These are phyloP conservation scores for Turritis glabra DNA, from an alignment of 345 rosid genomes.

Conservation along the genomic window DNA sequence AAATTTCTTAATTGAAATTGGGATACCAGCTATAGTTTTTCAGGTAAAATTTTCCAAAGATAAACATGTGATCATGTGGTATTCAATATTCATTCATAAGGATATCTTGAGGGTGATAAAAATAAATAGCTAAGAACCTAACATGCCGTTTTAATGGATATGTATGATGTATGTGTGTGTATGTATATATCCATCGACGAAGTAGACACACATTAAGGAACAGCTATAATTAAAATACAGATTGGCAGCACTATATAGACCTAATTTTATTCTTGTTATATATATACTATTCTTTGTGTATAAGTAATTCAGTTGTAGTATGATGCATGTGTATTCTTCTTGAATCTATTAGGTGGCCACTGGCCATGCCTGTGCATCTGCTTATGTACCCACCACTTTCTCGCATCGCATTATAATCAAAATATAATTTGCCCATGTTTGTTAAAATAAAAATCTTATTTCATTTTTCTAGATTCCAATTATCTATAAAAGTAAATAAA, in stretches of 20 bases:
- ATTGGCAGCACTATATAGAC: constrained; percentile 22
- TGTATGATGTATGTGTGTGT: not conserved
- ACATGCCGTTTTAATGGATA: not conserved
- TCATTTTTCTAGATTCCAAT: not conserved
- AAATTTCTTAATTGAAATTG: not conserved
- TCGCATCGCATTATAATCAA: constrained; percentile 15
- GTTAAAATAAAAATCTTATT: not conserved
- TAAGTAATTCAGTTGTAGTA: constrained; percentile 13
- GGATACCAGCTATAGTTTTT: constrained; percentile 8
- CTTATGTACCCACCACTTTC: constrained; percentile 35
- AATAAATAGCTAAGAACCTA: constrained; percentile 17
- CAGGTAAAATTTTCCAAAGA: constrained; percentile 1
- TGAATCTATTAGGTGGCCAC: constrained; percentile 26
- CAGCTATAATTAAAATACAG: constrained; percentile 11
- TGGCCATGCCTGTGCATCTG: constrained; percentile 30
- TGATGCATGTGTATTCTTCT: constrained; percentile 27
- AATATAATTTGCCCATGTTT: constrained; percentile 25
- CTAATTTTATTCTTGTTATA: constrained; percentile 20
- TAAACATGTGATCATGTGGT: constrained; percentile 31
- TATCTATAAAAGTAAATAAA: not conserved
- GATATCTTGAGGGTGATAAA: constrained; percentile 2
- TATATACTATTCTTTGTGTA: not conserved
- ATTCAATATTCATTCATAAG: constrained; percentile 18
- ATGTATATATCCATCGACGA: not conserved
- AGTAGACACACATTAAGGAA: constrained; percentile 14